phyloP scores from a whole-genome alignment of 495 filamentous ascomycete species.

The Xylaria curta region DNA sequence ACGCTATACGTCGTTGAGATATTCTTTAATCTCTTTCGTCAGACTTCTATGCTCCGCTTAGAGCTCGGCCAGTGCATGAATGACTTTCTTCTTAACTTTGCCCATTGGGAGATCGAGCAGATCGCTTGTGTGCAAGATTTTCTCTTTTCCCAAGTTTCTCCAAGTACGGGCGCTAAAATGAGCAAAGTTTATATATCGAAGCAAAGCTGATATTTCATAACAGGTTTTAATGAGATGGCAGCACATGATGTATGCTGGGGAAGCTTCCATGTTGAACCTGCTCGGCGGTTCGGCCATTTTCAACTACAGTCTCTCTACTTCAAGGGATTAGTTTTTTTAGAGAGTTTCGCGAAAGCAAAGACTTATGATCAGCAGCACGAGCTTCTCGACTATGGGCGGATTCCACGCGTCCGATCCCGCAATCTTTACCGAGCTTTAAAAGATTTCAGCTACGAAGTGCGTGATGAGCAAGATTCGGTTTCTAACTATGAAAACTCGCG shows the following conservation, averaged over 20 bases:
- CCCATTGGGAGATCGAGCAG: constrained; percentile 12
- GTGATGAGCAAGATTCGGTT: constrained; percentile 8
- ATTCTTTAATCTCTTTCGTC: constrained; percentile 14
- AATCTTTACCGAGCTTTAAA: constrained; percentile 10
- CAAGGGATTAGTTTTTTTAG: constrained; percentile 15
- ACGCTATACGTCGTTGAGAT: constrained; percentile 3
- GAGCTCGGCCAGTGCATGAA: constrained; percentile 10
- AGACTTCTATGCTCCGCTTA: constrained; percentile 3
- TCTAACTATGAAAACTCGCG: constrained; percentile 8
- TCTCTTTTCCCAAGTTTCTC: constrained; percentile 10
- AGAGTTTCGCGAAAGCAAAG: constrained; percentile 10
- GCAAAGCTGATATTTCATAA: constrained; percentile 11
- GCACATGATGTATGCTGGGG: constrained; percentile 15
- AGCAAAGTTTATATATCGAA: constrained; percentile 7
- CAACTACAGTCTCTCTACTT: constrained; percentile 10
- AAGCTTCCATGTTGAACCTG: constrained; percentile 5
- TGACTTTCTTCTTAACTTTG: constrained; percentile 15
- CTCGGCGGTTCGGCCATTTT: background rate
- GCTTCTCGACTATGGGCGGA: constrained; percentile 12
- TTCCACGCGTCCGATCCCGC: background rate
- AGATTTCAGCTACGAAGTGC: constrained; percentile 12
- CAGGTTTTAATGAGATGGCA: constrained; percentile 15
- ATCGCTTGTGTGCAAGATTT: constrained; percentile 14
- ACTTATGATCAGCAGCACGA: constrained; percentile 8
- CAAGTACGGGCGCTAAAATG: constrained; percentile 1